Percentiles rank a stretch among this genome's conserved stretches.
Evolutionary conservation across 208 protist species (phyloP).

Genomic region (Trypanosoma brucei): DNA sequence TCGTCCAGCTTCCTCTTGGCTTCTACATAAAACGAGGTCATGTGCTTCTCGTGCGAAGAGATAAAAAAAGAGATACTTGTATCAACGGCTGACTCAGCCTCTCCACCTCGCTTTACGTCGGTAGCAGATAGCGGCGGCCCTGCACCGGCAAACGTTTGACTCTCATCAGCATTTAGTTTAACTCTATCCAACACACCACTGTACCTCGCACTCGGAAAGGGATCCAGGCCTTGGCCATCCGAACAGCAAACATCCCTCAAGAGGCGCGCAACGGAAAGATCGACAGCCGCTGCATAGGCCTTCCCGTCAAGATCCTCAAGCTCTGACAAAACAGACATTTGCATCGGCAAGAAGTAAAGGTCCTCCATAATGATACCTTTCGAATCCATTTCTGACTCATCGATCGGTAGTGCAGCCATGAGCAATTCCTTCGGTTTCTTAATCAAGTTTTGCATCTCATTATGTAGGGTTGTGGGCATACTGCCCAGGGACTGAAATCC

Average conservation of each 20-base stretch:
- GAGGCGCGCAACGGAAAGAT: conserved; percentile 41
- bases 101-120: not conserved
- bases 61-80: not conserved
- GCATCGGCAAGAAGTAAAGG: conserved; percentile 59
- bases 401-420: conserved; percentile 34
- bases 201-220: not conserved
- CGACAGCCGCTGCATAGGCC: conserved; percentile 46
- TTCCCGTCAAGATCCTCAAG: conserved; percentile 43
- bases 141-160: not conserved
- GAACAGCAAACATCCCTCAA: conserved; percentile 18
- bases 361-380: conserved; percentile 53
- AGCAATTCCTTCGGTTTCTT: conserved; percentile 35
- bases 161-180: conserved; percentile 4
- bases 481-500: no score
- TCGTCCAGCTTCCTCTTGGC: not conserved
- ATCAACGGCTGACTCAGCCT: conserved; percentile 3
- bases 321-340: conserved; percentile 43
- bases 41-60: conserved; percentile 8
- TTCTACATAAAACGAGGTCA: conserved; percentile 5
- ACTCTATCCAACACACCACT: not conserved
- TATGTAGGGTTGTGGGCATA: not conserved
- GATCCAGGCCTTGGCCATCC: conserved; percentile 6
- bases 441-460: conserved; percentile 10
- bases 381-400: conserved; percentile 15
- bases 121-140: not conserved